phyloP scores from a whole-genome alignment of 2,329 filamentous ascomycete genomes.

The Colletotrichum lupini region DNA sequence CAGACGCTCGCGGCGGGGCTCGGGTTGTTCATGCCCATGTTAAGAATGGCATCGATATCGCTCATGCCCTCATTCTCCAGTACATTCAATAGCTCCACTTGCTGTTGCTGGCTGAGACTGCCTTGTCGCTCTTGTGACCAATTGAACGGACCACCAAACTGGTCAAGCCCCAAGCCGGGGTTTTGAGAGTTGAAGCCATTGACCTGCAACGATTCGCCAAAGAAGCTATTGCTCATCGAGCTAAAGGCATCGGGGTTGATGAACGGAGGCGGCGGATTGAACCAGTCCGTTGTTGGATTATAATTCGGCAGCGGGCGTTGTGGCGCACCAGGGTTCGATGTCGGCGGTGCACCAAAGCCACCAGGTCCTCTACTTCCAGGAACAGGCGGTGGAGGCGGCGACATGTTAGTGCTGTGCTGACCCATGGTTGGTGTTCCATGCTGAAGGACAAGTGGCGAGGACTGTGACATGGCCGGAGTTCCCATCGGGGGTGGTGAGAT shows the following conservation, averaged over 20 bases:
- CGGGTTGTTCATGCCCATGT: conserved; percentile 41
- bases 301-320: conserved; percentile 57
- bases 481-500: conserved; percentile 29
- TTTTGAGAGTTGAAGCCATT: conserved; percentile 29
- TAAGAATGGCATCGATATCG: conserved; percentile 71
- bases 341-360: conserved; percentile 53
- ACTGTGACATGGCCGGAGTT: conserved; percentile 42
- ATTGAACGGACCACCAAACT: conserved; percentile 40
- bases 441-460: conserved; percentile 42
- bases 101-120: conserved; percentile 82
- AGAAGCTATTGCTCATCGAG: conserved; percentile 53
- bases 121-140: conserved; percentile 67
- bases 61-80: conserved; percentile 76
- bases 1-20: conserved; percentile 1
- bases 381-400: conserved; percentile 41
- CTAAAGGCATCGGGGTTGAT: conserved; percentile 64
- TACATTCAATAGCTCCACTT: conserved; percentile 83
- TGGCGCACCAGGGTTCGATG: conserved; percentile 42
- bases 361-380: conserved; percentile 38
- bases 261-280: conserved; percentile 62
- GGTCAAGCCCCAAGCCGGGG: conserved; percentile 45
- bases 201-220: conserved; percentile 47
- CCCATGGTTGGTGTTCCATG: conserved; percentile 19
- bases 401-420: conserved; percentile 43
- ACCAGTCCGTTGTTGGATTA: conserved; percentile 60